Evolutionary conservation across 768 basidiomycete species (phyloP).

Genomic region (Lactarius hatsudake): DNA sequence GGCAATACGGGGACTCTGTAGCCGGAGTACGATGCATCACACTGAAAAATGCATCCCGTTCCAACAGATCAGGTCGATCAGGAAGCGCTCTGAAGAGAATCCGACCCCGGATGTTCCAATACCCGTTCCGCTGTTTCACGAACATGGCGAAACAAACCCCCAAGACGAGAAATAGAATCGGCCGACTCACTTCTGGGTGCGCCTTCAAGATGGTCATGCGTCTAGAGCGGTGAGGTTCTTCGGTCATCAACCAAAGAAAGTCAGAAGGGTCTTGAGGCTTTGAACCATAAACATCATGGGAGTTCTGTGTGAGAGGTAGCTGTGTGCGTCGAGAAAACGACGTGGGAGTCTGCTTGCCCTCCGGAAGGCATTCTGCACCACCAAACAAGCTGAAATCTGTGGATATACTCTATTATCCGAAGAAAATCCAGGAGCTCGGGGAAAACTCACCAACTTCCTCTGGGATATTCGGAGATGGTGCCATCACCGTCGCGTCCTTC

Average conservation of each 20-base stretch:
- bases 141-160: background rate
- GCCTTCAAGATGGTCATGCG: constrained; percentile 89
- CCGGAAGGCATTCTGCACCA: constrained; percentile 73
- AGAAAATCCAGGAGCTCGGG: background rate
- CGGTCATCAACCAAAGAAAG: constrained; percentile 96
- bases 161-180: background rate
- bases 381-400: constrained; percentile 79
- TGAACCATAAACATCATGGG: constrained; percentile 43
- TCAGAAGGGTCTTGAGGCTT: constrained; percentile 77
- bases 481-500: constrained; percentile 11
- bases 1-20: background rate
- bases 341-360: constrained; percentile 43
- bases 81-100: background rate
- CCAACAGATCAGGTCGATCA: background rate
- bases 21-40: background rate
- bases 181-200: constrained; percentile 74
- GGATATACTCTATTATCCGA: background rate
- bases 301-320: constrained; percentile 42
- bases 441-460: constrained; percentile 20
- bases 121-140: background rate
- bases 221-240: constrained; percentile 92
- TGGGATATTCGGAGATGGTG: constrained; percentile 26
- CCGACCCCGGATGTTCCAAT: background rate
- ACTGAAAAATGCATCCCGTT: background rate
- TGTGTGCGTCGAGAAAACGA: constrained; percentile 50